phyloP scores from a whole-genome alignment of 495 filamentous ascomycete species.

The Bombardia bombarda region DNA sequence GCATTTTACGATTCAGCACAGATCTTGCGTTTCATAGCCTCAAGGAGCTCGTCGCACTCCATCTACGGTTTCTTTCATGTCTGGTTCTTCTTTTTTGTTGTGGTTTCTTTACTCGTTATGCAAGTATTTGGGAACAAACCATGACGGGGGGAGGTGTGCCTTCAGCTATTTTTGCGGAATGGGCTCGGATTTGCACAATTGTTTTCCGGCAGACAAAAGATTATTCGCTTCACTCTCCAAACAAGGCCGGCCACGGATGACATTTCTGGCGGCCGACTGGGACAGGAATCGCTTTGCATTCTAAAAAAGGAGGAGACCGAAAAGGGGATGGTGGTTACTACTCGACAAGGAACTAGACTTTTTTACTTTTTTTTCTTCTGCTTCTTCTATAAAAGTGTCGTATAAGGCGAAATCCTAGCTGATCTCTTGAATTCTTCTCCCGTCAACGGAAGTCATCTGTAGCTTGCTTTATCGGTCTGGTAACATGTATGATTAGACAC shows the following conservation, averaged over 20 bases:
- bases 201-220: constrained; percentile 2
- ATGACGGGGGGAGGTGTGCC: not conserved
- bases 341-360: too few relatives aligned
- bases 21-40: constrained; percentile 5
- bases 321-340: constrained; percentile 2
- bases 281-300: constrained; percentile 3
- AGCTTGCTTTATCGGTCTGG: too few relatives aligned
- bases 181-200: not conserved
- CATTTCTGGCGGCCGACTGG: constrained; percentile 3
- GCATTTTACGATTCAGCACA: constrained; percentile 4
- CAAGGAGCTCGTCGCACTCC: not conserved
- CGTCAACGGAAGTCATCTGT: not conserved
- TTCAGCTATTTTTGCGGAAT: not conserved
- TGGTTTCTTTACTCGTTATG: not conserved
- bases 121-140: too few relatives aligned
- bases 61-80: not conserved
- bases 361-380: not conserved
- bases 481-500: too few relatives aligned
- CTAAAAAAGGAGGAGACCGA: constrained; percentile 1
- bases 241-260: not conserved
- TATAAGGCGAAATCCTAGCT: not conserved
- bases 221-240: constrained; percentile 3
- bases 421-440: not conserved
- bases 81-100: not conserved
- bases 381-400: not conserved